Conservation (phyloP, 192 early-diverging fungal species). For the Martensiomyces pterosporus region DNA sequence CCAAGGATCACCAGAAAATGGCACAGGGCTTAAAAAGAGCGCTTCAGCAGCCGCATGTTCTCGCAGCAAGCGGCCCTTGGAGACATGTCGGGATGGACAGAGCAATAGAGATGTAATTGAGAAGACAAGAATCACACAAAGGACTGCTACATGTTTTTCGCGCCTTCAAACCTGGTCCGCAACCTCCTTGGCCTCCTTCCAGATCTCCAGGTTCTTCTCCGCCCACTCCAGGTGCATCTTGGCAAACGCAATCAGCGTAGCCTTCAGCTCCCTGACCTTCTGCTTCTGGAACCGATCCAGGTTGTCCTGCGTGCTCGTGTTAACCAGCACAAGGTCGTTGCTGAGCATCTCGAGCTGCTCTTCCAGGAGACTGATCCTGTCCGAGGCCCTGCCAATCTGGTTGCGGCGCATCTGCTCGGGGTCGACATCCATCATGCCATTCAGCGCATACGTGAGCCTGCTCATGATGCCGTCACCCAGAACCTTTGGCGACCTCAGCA, state of each 20-base stretch:
- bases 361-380: slow-evolving; percentile 75
- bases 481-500: slow-evolving; percentile 35
- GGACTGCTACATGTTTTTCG: no score
- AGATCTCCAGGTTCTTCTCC: slow-evolving; percentile 56
- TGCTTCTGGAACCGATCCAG: slow-evolving; percentile 92
- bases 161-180: slow-evolving; percentile 49
- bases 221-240: slow-evolving; percentile 69
- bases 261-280: slow-evolving; percentile 82
- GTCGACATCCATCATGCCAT: slow-evolving; percentile 95
- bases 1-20: no score
- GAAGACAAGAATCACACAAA: no score
- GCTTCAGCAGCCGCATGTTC: no score
- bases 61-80: no score
- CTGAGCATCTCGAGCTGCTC: slow-evolving; percentile 69
- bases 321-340: slow-evolving; percentile 71
- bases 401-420: slow-evolving; percentile 83
- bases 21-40: no score
- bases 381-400: slow-evolving; percentile 82
- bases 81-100: no score
- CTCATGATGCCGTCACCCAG: slow-evolving; percentile 51
- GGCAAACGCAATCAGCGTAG: slow-evolving; percentile 73
- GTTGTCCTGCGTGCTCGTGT: slow-evolving; percentile 79
- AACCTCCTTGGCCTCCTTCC: slow-evolving; percentile 49
- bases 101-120: no score
- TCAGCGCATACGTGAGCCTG: slow-evolving; percentile 60